phyloP scores from a whole-genome alignment of 306 rosid genomes.

The Castanopsis chinensis region DNA sequence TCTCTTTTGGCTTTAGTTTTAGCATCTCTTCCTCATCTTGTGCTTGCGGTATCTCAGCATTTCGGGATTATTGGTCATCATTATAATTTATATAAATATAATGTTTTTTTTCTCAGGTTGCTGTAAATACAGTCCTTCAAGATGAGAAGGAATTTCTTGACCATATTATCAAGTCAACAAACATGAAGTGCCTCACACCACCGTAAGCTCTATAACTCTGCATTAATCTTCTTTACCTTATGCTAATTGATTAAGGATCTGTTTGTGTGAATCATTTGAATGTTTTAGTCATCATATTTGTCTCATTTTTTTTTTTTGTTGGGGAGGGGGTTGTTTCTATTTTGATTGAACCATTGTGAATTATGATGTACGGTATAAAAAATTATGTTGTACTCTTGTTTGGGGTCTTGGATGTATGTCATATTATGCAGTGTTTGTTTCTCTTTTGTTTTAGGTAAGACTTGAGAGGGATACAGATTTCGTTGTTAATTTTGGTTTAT shows the following conservation, averaged over 20 bases:
- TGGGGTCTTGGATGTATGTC: neutral
- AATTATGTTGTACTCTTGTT: neutral
- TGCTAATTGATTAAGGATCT: neutral
- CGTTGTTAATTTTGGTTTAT: too few relatives aligned
- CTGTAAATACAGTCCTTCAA: conserved; percentile 74
- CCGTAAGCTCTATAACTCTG: conserved; percentile 48
- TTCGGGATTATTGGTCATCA: conserved; percentile 23
- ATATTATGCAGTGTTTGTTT: neutral
- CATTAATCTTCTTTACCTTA: conserved; percentile 4
- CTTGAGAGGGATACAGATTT: neutral
- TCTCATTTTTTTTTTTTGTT: neutral
- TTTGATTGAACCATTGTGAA: neutral
- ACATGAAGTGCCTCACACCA: conserved; percentile 92
- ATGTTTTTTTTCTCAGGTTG: conserved; percentile 53
- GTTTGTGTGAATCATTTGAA: neutral
- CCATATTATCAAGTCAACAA: conserved; percentile 80
- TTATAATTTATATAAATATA: conserved; percentile 8
- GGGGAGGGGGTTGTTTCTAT: neutral
- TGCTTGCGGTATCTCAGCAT: neutral
- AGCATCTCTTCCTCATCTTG: neutral
- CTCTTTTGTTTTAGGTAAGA: neutral
- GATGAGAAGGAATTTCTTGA: conserved; percentile 79
- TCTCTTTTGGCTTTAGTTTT: neutral
- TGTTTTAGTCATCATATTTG: neutral
- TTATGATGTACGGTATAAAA: neutral